Percentiles rank a stretch among this genome's conserved stretches.
These are phyloP conservation scores for Fusarium illudens DNA, from an alignment of 2,329 filamentous ascomycete species.

Conservation along the genomic window DNA sequence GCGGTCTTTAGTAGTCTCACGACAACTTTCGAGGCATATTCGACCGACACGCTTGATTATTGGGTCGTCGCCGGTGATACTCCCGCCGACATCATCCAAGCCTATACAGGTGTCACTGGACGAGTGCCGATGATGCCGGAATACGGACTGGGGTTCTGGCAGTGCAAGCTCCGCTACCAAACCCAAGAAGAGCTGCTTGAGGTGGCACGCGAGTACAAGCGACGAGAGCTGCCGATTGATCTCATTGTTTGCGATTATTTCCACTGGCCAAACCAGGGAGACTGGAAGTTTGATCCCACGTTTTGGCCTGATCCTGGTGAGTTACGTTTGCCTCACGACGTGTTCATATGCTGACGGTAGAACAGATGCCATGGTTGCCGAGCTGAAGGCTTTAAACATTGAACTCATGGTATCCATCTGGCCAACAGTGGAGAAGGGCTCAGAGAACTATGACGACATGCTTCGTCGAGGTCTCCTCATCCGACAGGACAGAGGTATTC, in stretches of 20 bases:
- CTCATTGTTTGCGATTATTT: slow-evolving; percentile 75
- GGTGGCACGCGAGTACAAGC: slow-evolving; percentile 67
- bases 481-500: slow-evolving; percentile 66
- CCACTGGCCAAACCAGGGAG: slow-evolving; percentile 72
- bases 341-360: neutral
- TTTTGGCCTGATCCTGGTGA: slow-evolving; percentile 71
- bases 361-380: slow-evolving; percentile 67
- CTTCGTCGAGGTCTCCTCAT: slow-evolving; percentile 67
- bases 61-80: slow-evolving; percentile 69
- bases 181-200: slow-evolving; percentile 70
- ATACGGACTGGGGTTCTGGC: slow-evolving; percentile 74
- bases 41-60: slow-evolving; percentile 67
- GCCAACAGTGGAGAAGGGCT: slow-evolving; percentile 69
- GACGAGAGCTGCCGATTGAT: slow-evolving; percentile 65
- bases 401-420: slow-evolving; percentile 76
- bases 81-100: slow-evolving; percentile 63
- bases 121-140: slow-evolving; percentile 73
- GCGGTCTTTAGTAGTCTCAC: slow-evolving; percentile 68
- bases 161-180: slow-evolving; percentile 72
- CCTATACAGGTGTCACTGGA: slow-evolving; percentile 65
- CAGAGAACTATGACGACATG: slow-evolving; percentile 70
- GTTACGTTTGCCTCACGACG: slow-evolving; percentile 10
- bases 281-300: slow-evolving; percentile 71
- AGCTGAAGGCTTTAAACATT: slow-evolving; percentile 65
- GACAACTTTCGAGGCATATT: slow-evolving; percentile 68